Evolutionary conservation across 2,329 filamentous ascomycete genomes (phyloP), one percentile per base, ranked within the genome.

Genomic region (Periconia sp.): DNA sequence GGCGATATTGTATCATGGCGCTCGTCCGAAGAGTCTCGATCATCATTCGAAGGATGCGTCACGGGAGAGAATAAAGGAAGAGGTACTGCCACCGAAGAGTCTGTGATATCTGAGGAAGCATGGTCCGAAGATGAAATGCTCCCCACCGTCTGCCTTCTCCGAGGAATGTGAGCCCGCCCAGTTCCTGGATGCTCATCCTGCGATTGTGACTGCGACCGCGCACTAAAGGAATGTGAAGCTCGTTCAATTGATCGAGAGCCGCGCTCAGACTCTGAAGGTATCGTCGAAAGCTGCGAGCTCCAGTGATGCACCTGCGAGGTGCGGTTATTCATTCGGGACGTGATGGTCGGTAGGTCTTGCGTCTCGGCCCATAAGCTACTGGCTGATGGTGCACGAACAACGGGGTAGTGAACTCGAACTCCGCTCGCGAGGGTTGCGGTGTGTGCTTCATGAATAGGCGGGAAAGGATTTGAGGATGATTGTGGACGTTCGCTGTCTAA

Each of bases 201-300:
- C 12, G 65, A 66, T n/a, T 61, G 59, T 12, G 66, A 67, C 11
- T 61, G 58, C 12, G 65, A 66, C 33, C 61, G 54, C 12, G 57
- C 59, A 35, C 61, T 61, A 28, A 65, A 54, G 2, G 65, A 69
- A 30, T 55, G 61, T 30, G 66, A 67, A 41, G 37, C 47, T 26
- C 65, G 59, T 30, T 56, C 61, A 37, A 66, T 46, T 16, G 66
- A 69, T 40, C 60, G 59, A 21, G 66, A 70, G 32, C 57, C 62
- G 43, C 64, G 66, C 43, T 69, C 67, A 22, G 67, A 69, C 25
- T 63, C 61, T 11, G 67, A 69, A 18, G 55, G 51, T 29, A 69
- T 70, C 13, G 68, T 71, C 37, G 68, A 71, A 32, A 71, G 60
- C 54, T 69, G 65, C 15, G 68, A 68, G 53, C 67, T 71, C 68